Base-by-base conservation (phyloP, 2,329 filamentous ascomycete species). In the Onygenales sp. region DNA sequence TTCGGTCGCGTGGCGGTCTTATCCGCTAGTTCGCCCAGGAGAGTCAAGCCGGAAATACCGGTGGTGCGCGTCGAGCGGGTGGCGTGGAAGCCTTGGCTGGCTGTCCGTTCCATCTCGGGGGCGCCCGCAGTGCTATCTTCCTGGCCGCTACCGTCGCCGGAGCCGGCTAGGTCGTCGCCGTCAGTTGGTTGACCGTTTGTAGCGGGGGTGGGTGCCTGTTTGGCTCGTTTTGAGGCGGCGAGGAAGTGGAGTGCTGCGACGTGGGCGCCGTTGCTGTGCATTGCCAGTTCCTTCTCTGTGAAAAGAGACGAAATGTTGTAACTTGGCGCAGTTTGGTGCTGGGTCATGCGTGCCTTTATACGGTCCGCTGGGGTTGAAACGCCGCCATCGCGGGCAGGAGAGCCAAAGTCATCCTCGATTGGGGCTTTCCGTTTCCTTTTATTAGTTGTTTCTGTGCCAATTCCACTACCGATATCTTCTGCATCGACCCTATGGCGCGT, bases 271-370 rank as follows among this genome's bases (percentile, higher is more conserved):
- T 83, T 82, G 56, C 80, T 81, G 53, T 81, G 79, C 64, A 81
- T 72, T 50, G 77, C 77, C 51, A 85, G 75, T 65, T 85, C 82
- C 69, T 84, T 85, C 57, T 85, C 82, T 2, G 81, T 85, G 63
- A 85, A 85, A 13, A 85, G 72, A n/a, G 78, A 76, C 53, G 84
- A 77, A 54, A 85, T 76, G 7, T 79, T 82, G 67, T 83, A 84
- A 4, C 77, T 72, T 1, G 80, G 73, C 7, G 80, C 77, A 57
- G 79, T 76, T 59, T 80, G 79, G 58, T 85, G 80, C 45, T 77
- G 72, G 48, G 78, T 75, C 47, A 77, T 64, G 59, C 75, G 75
- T 9, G 75, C 71, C 63, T 78, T 79, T 51, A 75, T 74, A 58
- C 81, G 79, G 68, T 69, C 80, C 66, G 66, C 73, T 51, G 66